These are phyloP conservation scores for Akebia trifoliata DNA, from an alignment of 164 flowering plant genomes.

Conservation along the genomic window DNA sequence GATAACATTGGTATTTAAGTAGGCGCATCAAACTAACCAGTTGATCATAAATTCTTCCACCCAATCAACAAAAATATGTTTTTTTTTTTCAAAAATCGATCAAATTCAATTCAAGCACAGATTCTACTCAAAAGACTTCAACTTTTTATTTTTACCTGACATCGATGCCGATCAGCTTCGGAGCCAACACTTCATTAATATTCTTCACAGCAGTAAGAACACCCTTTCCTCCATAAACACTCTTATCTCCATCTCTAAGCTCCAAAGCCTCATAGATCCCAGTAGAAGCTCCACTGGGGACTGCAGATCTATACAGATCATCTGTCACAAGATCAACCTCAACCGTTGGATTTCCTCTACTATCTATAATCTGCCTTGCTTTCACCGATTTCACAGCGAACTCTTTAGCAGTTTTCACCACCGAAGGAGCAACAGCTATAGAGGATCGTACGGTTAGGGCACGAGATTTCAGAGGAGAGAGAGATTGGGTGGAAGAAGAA, in stretches of 20 bases:
- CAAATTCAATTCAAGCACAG: no score
- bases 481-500: slow-evolving; percentile 7
- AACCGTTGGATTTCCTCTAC: slow-evolving; percentile 95
- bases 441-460: slow-evolving; percentile 36
- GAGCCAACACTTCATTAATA: slow-evolving; percentile 66
- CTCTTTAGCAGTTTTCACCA: slow-evolving; percentile 22
- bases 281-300: slow-evolving; percentile 94
- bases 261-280: slow-evolving; percentile 98
- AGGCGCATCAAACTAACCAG: no score
- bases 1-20: no score
- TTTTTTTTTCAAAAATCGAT: no score
- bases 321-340: slow-evolving; percentile 89
- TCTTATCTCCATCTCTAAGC: slow-evolving; percentile 85
- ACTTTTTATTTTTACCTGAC: slow-evolving; percentile 62
- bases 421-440: slow-evolving; percentile 29
- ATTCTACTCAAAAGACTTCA: no score
- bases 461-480: slow-evolving; percentile 13
- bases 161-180: slow-evolving; percentile 76
- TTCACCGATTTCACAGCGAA: slow-evolving; percentile 55
- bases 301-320: slow-evolving; percentile 79
- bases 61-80: no score
- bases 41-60: no score
- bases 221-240: slow-evolving; percentile 85
- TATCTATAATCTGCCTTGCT: slow-evolving; percentile 96
- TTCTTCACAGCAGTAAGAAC: slow-evolving; percentile 78